These are phyloP conservation scores for Aspergillus ostianus DNA, from an alignment of 495 filamentous ascomycete genomes.

Conservation along the genomic window DNA sequence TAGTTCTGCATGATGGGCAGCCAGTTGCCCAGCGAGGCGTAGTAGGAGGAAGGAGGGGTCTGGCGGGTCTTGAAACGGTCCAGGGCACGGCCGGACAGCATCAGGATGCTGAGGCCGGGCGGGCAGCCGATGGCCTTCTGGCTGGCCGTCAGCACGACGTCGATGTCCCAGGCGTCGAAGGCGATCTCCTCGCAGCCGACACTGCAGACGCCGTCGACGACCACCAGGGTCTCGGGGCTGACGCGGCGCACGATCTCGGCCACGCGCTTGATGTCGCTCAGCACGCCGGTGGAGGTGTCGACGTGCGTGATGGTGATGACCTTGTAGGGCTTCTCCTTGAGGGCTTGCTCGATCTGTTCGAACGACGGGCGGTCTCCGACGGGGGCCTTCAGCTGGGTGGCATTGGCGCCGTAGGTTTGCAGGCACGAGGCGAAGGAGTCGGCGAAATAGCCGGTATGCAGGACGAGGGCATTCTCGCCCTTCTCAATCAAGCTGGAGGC, in stretches of 20 bases:
- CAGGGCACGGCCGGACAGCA: conserved; percentile 89
- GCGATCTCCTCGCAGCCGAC: conserved; percentile 93
- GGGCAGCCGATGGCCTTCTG: conserved; percentile 97
- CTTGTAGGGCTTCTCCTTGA: conserved; percentile 89
- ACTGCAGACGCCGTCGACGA: conserved; percentile 96
- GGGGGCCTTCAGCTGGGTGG: conserved; percentile 83
- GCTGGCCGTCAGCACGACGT: conserved; percentile 88
- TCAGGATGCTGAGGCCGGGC: conserved; percentile 87
- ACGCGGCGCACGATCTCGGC: conserved; percentile 79
- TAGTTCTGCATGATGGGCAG: conserved; percentile 98
- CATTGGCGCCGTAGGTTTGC: conserved; percentile 82
- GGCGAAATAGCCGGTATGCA: conserved; percentile 95
- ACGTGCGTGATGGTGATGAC: conserved; percentile 92
- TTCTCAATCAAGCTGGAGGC: conserved; percentile 85
- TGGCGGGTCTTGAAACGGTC: conserved; percentile 74
- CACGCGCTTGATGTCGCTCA: conserved; percentile 83
- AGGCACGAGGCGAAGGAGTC: conserved; percentile 93
- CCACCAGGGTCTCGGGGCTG: conserved; percentile 82
- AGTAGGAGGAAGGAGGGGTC: conserved; percentile 80
- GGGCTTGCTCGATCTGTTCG: conserved; percentile 78
- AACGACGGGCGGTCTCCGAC: conserved; percentile 88
- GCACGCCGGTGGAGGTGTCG: conserved; percentile 93
- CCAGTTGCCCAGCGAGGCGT: conserved; percentile 96
- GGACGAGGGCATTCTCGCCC: conserved; percentile 86
- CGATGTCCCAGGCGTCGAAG: conserved; percentile 92